These are phyloP conservation scores for Kwoniella bestiolae DNA, from an alignment of 768 basidiomycete species.

Conservation along the genomic window DNA sequence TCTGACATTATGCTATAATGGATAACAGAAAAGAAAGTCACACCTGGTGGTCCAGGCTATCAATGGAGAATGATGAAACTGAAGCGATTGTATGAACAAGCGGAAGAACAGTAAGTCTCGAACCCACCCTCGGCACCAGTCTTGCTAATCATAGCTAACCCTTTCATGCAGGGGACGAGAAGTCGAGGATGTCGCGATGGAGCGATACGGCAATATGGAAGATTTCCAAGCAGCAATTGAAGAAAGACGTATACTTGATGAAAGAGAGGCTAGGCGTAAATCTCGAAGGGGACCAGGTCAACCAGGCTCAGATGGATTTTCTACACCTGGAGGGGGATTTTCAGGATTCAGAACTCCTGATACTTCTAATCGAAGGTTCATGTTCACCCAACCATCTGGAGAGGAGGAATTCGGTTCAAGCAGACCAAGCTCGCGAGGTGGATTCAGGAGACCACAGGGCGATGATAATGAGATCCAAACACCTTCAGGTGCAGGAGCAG, in stretches of 20 bases:
- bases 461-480: constrained; percentile 52
- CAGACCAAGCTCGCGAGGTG: constrained; percentile 78
- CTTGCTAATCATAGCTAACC: constrained; percentile 16
- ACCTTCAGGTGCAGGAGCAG: constrained; percentile 18
- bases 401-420: constrained; percentile 42
- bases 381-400: constrained; percentile 54
- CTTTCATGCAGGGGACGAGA: constrained; percentile 36
- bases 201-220: constrained; percentile 81
- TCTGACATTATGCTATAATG: constrained; percentile 61
- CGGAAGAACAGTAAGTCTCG: constrained; percentile 70
- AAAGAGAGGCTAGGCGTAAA: constrained; percentile 68
- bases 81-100: constrained; percentile 82
- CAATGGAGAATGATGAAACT: constrained; percentile 99
- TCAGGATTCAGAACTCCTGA: constrained; percentile 53
- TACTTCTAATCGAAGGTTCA: constrained; percentile 57
- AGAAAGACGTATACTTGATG: constrained; percentile 82
- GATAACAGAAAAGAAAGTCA: constrained; percentile 61
- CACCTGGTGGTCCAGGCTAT: constrained; percentile 88
- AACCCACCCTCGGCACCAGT: background rate
- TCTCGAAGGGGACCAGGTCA: constrained; percentile 57
- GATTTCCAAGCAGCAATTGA: constrained; percentile 88
- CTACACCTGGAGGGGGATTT: constrained; percentile 41
- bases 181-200: constrained; percentile 70
- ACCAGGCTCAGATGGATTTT: constrained; percentile 58
- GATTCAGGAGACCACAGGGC: constrained; percentile 78